A percentile compares a stretch with the other conserved stretches of the same genome.
phyloP scores from a whole-genome alignment of 2,329 filamentous ascomycete genomes.

The Fusarium brachygibbosum region DNA sequence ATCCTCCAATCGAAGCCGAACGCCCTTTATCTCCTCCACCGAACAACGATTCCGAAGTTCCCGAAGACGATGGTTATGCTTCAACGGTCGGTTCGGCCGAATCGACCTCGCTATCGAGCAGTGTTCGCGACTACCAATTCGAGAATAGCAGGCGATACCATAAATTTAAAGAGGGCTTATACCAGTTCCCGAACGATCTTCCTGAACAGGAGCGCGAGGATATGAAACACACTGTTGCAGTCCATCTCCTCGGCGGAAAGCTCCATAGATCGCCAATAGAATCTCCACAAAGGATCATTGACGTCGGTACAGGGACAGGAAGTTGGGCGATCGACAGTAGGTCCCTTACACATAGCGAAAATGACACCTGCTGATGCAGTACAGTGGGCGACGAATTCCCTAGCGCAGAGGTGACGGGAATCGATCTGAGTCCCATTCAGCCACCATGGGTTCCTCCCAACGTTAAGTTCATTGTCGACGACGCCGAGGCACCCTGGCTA shows the following conservation, averaged over 20 bases:
- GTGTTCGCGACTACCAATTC: slow-evolving; percentile 57
- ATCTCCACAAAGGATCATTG: slow-evolving; percentile 55
- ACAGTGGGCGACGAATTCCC: slow-evolving; percentile 57
- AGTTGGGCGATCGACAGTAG: slow-evolving; percentile 63
- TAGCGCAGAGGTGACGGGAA: slow-evolving; percentile 55
- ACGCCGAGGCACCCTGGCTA: slow-evolving; percentile 53
- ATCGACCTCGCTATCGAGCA: slow-evolving; percentile 46
- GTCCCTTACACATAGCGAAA: neutral
- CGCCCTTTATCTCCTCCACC: neutral
- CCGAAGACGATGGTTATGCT: slow-evolving; percentile 37
- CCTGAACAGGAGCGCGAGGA: slow-evolving; percentile 60
- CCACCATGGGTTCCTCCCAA: slow-evolving; percentile 58
- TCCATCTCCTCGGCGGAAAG: slow-evolving; percentile 53
- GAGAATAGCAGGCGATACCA: slow-evolving; percentile 60
- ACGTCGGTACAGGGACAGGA: slow-evolving; percentile 55
- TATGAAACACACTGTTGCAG: slow-evolving; percentile 58
- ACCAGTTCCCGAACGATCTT: slow-evolving; percentile 60
- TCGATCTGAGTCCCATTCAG: slow-evolving; percentile 59
- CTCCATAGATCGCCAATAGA: slow-evolving; percentile 60
- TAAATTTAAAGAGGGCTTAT: slow-evolving; percentile 57
- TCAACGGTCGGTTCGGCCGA: slow-evolving; percentile 17
- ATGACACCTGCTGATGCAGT: neutral
- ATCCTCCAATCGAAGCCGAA: slow-evolving; percentile 32
- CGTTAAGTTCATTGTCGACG: slow-evolving; percentile 57
- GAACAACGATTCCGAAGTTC: slow-evolving; percentile 11